phyloP scores from a whole-genome alignment of 1,284 basidiomycete species.

The Cutaneotrichosporon sp. region DNA sequence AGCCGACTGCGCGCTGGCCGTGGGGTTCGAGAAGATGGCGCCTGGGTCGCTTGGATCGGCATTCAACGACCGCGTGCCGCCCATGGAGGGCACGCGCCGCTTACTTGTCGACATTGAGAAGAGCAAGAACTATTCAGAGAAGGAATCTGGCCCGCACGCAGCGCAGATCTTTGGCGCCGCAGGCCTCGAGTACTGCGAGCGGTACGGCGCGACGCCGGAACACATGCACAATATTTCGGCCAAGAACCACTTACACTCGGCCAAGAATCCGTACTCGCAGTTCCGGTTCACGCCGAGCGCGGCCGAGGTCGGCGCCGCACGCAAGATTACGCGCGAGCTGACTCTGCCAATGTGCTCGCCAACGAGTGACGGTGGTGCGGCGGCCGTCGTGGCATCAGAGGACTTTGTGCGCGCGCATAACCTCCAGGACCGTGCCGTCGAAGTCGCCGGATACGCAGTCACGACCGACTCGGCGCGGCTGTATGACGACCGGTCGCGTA shows the following conservation, averaged over 20 bases:
- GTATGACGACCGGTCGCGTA: constrained; percentile 15
- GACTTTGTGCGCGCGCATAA: constrained; percentile 14
- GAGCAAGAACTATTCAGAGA: constrained; percentile 12
- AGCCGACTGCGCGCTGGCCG: constrained; percentile 17
- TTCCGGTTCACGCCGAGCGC: constrained; percentile 15
- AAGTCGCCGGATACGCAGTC: constrained; percentile 13
- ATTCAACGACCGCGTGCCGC: constrained; percentile 15
- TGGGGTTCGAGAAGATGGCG: constrained; percentile 21
- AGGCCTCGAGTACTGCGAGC: constrained; percentile 18
- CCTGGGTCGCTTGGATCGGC: constrained; percentile 16
- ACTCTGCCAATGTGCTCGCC: constrained; percentile 23
- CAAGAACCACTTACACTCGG: constrained; percentile 21
- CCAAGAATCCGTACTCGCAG: constrained; percentile 22
- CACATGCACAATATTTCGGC: constrained; percentile 17
- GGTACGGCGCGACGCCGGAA: constrained; percentile 14
- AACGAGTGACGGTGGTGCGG: constrained; percentile 16
- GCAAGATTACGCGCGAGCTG: constrained; percentile 20
- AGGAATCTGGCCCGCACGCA: constrained; percentile 14
- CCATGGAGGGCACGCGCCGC: constrained; percentile 10
- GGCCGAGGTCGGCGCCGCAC: constrained; percentile 12
- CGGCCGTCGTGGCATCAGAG: constrained; percentile 15
- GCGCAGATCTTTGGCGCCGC: constrained; percentile 18
- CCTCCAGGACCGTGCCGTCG: constrained; percentile 20
- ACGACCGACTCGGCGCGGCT: constrained; percentile 17
- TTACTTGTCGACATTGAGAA: constrained; percentile 14